These are phyloP conservation scores for Amborella trichopoda DNA, from an alignment of 164 flowering plant genomes.

Conservation along the genomic window DNA sequence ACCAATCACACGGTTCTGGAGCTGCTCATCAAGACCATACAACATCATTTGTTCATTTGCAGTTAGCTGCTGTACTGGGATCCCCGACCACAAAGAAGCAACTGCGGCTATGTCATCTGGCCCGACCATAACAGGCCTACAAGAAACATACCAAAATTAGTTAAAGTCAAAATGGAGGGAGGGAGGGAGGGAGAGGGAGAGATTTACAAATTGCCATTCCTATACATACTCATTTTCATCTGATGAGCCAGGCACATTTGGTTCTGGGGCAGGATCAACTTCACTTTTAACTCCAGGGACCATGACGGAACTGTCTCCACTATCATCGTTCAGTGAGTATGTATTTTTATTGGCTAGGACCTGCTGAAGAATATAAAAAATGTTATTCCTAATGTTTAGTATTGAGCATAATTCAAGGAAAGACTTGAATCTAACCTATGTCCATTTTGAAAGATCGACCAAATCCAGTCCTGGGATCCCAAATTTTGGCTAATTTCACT, in stretches of 20 bases:
- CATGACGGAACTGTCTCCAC: constrained; percentile 8
- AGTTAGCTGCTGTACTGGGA: constrained; percentile 72
- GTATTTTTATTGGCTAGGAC: constrained; percentile 33
- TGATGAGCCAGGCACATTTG: constrained; percentile 16
- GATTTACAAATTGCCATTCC: no score
- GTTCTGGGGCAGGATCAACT: constrained; percentile 17
- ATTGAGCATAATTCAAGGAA: no score
- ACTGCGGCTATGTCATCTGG: constrained; percentile 71
- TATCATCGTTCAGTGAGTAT: constrained; percentile 4
- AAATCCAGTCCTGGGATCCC: no score
- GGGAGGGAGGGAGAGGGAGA: no score
- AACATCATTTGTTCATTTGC: constrained; percentile 55
- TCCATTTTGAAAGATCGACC: no score
- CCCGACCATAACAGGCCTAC: constrained; percentile 49
- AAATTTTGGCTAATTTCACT: no score
- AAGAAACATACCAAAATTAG: constrained; percentile 5
- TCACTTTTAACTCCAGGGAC: constrained; percentile 19
- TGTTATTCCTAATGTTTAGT: no score
- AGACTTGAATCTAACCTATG: no score
- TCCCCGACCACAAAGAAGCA: constrained; percentile 77
- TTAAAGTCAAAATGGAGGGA: no score
- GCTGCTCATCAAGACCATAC: constrained; percentile 57
- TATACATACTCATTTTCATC: constrained; percentile 47
- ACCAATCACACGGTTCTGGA: constrained; percentile 56
- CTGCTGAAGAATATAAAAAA: no score